Evolutionary conservation across 805 yeast genomes (phyloP).

Genomic region (Kazachstania bromeliacearum): DNA sequence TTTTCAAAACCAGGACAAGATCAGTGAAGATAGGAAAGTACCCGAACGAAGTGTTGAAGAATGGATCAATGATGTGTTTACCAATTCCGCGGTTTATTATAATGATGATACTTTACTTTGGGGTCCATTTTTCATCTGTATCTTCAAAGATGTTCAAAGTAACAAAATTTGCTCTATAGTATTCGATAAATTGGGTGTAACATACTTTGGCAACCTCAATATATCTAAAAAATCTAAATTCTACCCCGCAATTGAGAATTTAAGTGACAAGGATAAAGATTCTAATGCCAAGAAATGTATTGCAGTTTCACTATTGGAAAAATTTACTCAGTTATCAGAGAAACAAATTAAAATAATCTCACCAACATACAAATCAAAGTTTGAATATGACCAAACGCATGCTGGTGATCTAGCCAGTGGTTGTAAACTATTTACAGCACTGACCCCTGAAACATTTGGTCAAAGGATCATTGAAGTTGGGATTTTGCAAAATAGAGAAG

Average conservation of each 20-base stretch:
- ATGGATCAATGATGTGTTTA: conserved; percentile 17
- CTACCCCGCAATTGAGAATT: conserved; percentile 69
- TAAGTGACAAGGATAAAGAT: conserved; percentile 38
- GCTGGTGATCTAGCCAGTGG: conserved; percentile 73
- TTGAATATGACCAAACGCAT: conserved; percentile 61
- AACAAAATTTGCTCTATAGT: conserved; percentile 44
- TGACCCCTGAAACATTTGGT: conserved; percentile 46
- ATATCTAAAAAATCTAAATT: conserved; percentile 53
- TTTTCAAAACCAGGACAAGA: background rate
- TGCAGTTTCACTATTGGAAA: conserved; percentile 63
- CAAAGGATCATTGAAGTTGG: conserved; percentile 47
- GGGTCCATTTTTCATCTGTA: conserved; percentile 22
- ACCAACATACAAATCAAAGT: conserved; percentile 9
- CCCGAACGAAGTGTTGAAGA: conserved; percentile 7
- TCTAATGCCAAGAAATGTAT: conserved; percentile 63
- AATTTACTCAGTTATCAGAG: conserved; percentile 47
- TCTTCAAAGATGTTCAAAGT: conserved; percentile 20
- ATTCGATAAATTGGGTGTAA: conserved; percentile 57
- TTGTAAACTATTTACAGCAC: conserved; percentile 42
- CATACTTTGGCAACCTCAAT: conserved; percentile 49
- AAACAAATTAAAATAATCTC: conserved; percentile 8
- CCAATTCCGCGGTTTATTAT: conserved; percentile 16
- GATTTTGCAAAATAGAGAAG: conserved; percentile 38
- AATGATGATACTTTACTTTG: conserved; percentile 23
- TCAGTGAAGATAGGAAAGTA: no score